These are phyloP conservation scores for Corniculantispora saksenae DNA, from an alignment of 2,329 filamentous ascomycete species.

Conservation along the genomic window DNA sequence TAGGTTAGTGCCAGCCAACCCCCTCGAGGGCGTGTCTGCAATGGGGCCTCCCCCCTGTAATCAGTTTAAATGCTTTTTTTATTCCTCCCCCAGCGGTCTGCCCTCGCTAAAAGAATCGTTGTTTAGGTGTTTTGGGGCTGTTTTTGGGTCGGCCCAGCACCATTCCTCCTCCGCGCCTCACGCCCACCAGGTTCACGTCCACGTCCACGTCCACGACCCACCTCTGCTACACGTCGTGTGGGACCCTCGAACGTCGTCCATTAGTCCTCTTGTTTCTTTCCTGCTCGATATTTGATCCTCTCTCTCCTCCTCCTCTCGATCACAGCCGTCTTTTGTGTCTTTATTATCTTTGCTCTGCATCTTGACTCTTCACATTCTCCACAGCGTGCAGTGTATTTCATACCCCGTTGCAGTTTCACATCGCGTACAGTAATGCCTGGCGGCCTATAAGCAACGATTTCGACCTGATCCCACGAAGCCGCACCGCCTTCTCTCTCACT, in stretches of 20 bases:
- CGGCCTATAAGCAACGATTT: slow-evolving; percentile 10
- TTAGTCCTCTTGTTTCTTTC: slow-evolving; percentile 15
- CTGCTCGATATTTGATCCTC: slow-evolving; percentile 7
- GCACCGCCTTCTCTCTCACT: slow-evolving; percentile 11
- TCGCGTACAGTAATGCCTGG: slow-evolving; percentile 15
- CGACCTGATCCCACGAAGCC: slow-evolving; percentile 15
- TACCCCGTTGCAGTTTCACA: background rate
- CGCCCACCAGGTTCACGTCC: background rate
- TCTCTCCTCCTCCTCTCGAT: slow-evolving; percentile 4
- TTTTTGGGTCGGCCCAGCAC: background rate
- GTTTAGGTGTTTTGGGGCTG: background rate
- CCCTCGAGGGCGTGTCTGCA: background rate
- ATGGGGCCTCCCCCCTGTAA: background rate
- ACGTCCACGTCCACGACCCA: slow-evolving; percentile 19
- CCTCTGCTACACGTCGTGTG: slow-evolving; percentile 20
- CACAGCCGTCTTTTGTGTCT: background rate
- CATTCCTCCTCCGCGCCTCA: slow-evolving; percentile 7
- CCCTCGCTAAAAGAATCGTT: background rate
- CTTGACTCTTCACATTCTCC: slow-evolving; percentile 4
- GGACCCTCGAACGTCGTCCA: slow-evolving; percentile 17
- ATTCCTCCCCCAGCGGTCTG: background rate
- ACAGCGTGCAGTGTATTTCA: background rate
- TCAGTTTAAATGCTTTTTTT: background rate
- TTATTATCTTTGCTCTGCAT: background rate
- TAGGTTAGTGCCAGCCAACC: background rate